Evolutionary conservation across 2,329 filamentous ascomycete species (phyloP).

Genomic region (Fusarium siculi): DNA sequence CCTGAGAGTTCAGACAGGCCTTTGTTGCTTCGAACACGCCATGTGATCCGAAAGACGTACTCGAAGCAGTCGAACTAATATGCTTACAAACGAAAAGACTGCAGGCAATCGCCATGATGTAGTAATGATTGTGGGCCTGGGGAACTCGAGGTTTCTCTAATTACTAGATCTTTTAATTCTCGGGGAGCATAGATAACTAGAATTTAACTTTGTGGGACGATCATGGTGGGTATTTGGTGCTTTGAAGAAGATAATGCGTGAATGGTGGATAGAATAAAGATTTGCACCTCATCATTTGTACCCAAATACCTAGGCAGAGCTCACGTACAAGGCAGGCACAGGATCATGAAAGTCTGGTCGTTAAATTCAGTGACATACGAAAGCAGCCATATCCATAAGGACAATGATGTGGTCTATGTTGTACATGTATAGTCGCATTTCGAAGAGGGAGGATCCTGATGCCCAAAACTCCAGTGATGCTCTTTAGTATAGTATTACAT

Average conservation of each 20-base stretch:
- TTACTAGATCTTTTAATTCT: not conserved
- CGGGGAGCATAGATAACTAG: not conserved
- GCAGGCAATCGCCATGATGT: not conserved
- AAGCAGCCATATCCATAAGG: slow-evolving; percentile 18
- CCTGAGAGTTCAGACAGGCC: not conserved
- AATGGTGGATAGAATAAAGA: not conserved
- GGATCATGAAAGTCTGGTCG: not conserved
- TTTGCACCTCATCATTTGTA: slow-evolving; percentile 8
- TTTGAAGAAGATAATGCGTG: slow-evolving; percentile 2
- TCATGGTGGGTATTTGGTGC: not conserved
- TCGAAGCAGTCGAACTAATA: slow-evolving; percentile 11
- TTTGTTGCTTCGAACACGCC: not conserved
- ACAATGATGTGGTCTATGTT: slow-evolving; percentile 33
- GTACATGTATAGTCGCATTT: slow-evolving; percentile 43
- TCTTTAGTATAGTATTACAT: slow-evolving; percentile 47
- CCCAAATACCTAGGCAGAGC: not conserved
- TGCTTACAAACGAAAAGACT: not conserved
- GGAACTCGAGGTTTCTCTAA: not conserved
- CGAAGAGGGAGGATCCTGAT: slow-evolving; percentile 26
- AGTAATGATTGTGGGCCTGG: not conserved
- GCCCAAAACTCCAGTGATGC: slow-evolving; percentile 48
- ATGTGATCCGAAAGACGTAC: slow-evolving; percentile 11
- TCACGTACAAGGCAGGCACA: not conserved
- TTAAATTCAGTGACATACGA: slow-evolving; percentile 7
- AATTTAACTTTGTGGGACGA: not conserved